phyloP scores from a whole-genome alignment of 176 grass and related monocot species.

The Triticum urartu region DNA sequence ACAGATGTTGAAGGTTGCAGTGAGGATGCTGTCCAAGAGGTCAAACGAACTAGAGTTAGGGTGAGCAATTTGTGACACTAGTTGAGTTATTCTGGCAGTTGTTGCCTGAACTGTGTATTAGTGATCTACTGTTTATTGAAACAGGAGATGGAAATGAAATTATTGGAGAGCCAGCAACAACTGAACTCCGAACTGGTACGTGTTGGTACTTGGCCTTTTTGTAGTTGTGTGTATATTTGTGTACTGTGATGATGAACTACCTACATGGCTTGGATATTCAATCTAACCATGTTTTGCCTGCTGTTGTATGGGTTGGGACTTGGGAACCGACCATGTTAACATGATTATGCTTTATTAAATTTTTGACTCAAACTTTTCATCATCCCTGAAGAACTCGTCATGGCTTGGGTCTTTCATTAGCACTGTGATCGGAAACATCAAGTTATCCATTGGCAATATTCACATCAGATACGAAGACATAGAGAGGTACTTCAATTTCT shows the following conservation, averaged over 20 bases:
- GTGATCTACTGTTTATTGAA: constrained; percentile 26
- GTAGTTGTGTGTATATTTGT: not conserved
- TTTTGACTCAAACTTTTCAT: constrained; percentile 24
- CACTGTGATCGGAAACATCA: constrained; percentile 95
- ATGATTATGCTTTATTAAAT: not conserved
- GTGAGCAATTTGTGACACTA: constrained; percentile 41
- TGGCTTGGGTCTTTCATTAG: constrained; percentile 94
- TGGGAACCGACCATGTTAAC: not conserved
- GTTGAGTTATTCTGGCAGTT: constrained; percentile 29
- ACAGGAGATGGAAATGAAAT: constrained; percentile 91
- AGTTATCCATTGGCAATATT: constrained; percentile 87
- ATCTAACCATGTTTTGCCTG: constrained; percentile 15
- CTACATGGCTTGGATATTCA: constrained; percentile 19
- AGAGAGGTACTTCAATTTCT: constrained; percentile 73
- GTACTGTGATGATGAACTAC: constrained; percentile 9
- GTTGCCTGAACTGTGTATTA: not conserved
- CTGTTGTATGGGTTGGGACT: constrained; percentile 10
- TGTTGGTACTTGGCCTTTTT: constrained; percentile 17
- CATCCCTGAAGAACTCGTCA: constrained; percentile 71
- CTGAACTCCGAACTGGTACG: constrained; percentile 82
- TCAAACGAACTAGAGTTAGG: constrained; percentile 78
- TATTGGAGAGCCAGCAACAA: constrained; percentile 85
- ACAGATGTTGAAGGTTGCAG: constrained; percentile 91
- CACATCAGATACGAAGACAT: constrained; percentile 96
- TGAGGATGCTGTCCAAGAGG: constrained; percentile 97